Base-by-base conservation (phyloP, 208 protist genomes). In the Trypanosomatidae sp. region DNA sequence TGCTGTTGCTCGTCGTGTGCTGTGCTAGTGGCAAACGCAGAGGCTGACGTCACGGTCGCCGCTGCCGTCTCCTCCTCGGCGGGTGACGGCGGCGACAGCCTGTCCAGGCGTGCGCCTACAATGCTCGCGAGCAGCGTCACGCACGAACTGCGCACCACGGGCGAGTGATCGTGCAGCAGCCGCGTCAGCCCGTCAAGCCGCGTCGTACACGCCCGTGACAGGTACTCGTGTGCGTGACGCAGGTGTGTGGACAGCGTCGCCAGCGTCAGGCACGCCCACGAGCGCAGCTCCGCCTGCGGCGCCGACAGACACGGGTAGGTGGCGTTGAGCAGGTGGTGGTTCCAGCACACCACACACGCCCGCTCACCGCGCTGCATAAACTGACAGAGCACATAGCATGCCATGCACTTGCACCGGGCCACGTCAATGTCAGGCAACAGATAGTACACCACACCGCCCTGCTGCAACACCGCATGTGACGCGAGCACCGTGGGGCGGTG, bases 311-410 rank as follows among this genome's bases (percentile, higher is more conserved):
- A 62, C 13, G 70, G 66, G 41, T 82, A 88, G 23, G 75, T 73
- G 26, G 77, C 68, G 53, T 83, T 85, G 10, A 92, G 63, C 4
- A 92, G 67, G 16, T 62, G 55, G 57, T 77, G 70, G 55, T 92
- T 89, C 80, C 84, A 92, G 51, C 67, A 84, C 13, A 63, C 37
- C 18, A 87, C 49, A 62, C 66, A 83, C 59, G 79, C 64, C 27
- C 49, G 44, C 61, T 79, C 68, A 4, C 72, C 83, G 22, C 72
- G 59, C 48, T 63, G 56, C 51, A 77, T 59, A 35, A 84, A 67
- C 46, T 89, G 73, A 56, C 73, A 88, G 15, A 98, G 72, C 0
- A 98, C 77, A 63, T 97, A 97, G 49, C 88, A 96, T 5, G 88
- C 56, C 73, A 96, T 94, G 24, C 74, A 69, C 63, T 89, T 92